Percentiles rank a stretch among this genome's conserved stretches.
Evolutionary conservation across 2,329 filamentous ascomycete species (phyloP).

Genomic region (Ambrosiella xylebori): DNA sequence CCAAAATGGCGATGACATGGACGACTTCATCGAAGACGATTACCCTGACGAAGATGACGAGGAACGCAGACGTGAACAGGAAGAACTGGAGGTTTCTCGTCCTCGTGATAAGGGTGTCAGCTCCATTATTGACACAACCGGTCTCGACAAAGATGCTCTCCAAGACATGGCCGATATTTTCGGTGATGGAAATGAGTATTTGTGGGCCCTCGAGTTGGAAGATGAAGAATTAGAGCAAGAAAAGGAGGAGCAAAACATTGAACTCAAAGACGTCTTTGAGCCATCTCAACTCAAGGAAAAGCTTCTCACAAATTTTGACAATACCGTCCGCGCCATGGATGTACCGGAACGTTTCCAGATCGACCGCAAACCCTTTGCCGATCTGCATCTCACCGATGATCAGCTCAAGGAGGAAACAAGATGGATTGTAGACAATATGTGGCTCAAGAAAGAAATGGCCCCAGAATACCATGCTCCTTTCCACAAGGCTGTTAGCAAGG

Average conservation of each 20-base stretch:
- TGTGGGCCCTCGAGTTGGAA: conserved; percentile 82
- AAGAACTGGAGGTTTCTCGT: conserved; percentile 77
- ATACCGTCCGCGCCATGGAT: conserved; percentile 72
- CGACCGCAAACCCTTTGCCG: conserved; percentile 73
- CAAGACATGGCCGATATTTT: conserved; percentile 96
- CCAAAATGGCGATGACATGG: conserved; percentile 59
- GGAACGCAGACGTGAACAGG: conserved; percentile 54
- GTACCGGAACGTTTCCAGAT: conserved; percentile 90
- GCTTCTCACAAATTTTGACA: conserved; percentile 89
- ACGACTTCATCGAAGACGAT: conserved; percentile 94
- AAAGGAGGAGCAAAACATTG: conserved; percentile 65
- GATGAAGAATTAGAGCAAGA: conserved; percentile 67
- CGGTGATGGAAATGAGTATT: conserved; percentile 86
- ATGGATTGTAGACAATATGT: conserved; percentile 84
- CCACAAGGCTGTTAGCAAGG: conserved; percentile 73
- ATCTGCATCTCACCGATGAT: conserved; percentile 62
- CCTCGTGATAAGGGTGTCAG: conserved; percentile 55
- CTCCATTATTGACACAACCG: conserved; percentile 59
- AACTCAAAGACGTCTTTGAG: conserved; percentile 96
- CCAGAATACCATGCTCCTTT: conserved; percentile 65
- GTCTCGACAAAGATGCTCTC: conserved; percentile 77
- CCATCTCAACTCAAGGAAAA: conserved; percentile 87
- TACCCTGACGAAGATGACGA: conserved; percentile 67
- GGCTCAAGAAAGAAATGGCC: conserved; percentile 66
- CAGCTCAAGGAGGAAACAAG: conserved; percentile 77